Conservation (phyloP, 495 filamentous ascomycete species). For the Hypoxylon lenormandii region DNA sequence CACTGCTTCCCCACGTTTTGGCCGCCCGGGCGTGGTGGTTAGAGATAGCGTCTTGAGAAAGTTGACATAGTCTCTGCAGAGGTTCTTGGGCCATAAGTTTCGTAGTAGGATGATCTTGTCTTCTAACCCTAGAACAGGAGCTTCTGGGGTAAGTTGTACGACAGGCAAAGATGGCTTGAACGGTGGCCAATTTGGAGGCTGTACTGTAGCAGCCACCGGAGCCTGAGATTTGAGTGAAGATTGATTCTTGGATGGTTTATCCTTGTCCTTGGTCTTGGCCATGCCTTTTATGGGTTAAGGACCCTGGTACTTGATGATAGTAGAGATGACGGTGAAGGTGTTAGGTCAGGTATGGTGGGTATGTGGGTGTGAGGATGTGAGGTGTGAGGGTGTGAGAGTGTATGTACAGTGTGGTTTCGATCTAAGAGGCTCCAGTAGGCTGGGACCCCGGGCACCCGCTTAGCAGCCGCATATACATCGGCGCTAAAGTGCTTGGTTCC, state of each 20-base stretch:
- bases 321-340: too few species aligned
- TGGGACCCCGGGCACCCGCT: neutral
- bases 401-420: neutral
- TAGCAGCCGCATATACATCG: neutral
- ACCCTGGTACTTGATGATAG: neutral
- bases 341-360: too few species aligned
- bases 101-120: constrained; percentile 80
- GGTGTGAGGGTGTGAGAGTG: too few species aligned
- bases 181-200: constrained; percentile 77
- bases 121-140: constrained; percentile 63
- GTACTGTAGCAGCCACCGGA: constrained; percentile 19
- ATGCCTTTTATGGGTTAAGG: neutral
- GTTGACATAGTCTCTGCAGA: constrained; percentile 83
- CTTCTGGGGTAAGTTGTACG: constrained; percentile 69
- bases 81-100: constrained; percentile 79
- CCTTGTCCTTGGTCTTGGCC: constrained; percentile 19
- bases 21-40: constrained; percentile 82
- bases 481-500: neutral
- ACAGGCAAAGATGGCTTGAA: constrained; percentile 79
- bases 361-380: too few species aligned
- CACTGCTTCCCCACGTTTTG: constrained; percentile 85
- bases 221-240: constrained; percentile 26
- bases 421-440: neutral
- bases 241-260: constrained; percentile 35
- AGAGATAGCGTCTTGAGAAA: constrained; percentile 82